Base-by-base conservation (phyloP, 306 rosid genomes). In the Adenanthera pavonina region DNA sequence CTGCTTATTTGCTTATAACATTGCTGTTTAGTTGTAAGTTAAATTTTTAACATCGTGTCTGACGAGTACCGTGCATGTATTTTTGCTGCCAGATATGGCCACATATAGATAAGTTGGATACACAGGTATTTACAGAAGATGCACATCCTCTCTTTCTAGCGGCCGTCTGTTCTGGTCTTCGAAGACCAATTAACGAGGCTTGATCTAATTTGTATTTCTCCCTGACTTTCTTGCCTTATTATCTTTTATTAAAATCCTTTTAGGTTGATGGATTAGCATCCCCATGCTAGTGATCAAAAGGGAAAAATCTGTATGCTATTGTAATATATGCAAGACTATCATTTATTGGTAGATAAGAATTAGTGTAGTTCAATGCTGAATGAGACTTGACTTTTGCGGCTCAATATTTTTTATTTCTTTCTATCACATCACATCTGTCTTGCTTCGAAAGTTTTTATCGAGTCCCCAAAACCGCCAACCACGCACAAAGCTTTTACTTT, bases 1-100 rank as follows among this genome's bases (percentile, higher is more conserved):
- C 52, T 72, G 17, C 3, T 17, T 16, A 20, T 51, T 33, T 7
- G 34, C 30, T 67, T 46, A 80, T 34, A 10, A 14, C 13, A 25
- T 16, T 0, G 33, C 30, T 20, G 64, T 12, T 5, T 11, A 19
- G 19, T 41, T 41, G 30, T 16, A 6, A 7, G 49, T 41, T 4
- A 2, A 41, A 15, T 41, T 67, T 47, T 47, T 64, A 33, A 15
- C 53, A 9, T 75, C 41, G 1, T 64, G n/a, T 56, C 80, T 79
- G 62, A 77, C 69, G 43, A 9, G 30, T 25, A 25, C 30, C 64
- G 12, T n/a, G 60, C 48, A 62, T 82, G 72, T 54, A 11, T 52
- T 5, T 83, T 81, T 79, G 44, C 38, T n/a, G 61, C 80, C 92
- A 96, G 99, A 86, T 96, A 86, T 96, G 99, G 99, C 97, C 86